Conservation (phyloP, 2,329 filamentous ascomycete genomes). For the Raffaelea ambrosiae region DNA sequence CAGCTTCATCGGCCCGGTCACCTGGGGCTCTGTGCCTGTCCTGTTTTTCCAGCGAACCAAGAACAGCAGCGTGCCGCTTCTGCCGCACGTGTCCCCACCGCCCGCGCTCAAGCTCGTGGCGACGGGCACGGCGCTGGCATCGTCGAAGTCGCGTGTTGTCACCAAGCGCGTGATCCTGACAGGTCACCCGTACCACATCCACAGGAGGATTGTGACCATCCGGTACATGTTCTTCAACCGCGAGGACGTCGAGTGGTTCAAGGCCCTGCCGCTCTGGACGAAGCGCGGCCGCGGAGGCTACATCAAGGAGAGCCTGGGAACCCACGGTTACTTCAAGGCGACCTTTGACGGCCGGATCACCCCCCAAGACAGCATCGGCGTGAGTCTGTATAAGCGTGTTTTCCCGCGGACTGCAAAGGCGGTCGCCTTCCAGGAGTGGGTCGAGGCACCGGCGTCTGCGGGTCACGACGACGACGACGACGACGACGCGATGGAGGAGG, state of each 20-base stretch:
- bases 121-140: constrained; percentile 78
- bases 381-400: constrained; percentile 80
- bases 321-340: constrained; percentile 99
- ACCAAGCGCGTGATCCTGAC: constrained; percentile 92
- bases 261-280: constrained; percentile 91
- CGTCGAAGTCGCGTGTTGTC: constrained; percentile 68
- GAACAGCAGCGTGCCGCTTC: constrained; percentile 22
- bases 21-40: constrained; percentile 85
- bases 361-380: constrained; percentile 85
- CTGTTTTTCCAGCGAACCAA: constrained; percentile 70
- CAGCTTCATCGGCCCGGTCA: constrained; percentile 81
- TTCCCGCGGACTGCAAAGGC: constrained; percentile 63
- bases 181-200: constrained; percentile 96
- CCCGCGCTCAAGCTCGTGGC: constrained; percentile 62
- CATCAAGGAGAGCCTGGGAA: constrained; percentile 89
- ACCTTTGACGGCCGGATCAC: constrained; percentile 96
- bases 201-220: constrained; percentile 94
- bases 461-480: constrained; percentile 15
- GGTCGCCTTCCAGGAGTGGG: constrained; percentile 30
- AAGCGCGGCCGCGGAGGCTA: constrained; percentile 79
- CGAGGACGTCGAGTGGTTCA: constrained; percentile 95
- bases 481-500: constrained; percentile 28
- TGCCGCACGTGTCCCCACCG: constrained; percentile 26
- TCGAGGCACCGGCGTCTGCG: constrained; percentile 25
- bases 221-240: constrained; percentile 99